These are phyloP conservation scores for Dryadomyces quercivorus DNA, from an alignment of 2,329 filamentous ascomycete species.

Conservation along the genomic window DNA sequence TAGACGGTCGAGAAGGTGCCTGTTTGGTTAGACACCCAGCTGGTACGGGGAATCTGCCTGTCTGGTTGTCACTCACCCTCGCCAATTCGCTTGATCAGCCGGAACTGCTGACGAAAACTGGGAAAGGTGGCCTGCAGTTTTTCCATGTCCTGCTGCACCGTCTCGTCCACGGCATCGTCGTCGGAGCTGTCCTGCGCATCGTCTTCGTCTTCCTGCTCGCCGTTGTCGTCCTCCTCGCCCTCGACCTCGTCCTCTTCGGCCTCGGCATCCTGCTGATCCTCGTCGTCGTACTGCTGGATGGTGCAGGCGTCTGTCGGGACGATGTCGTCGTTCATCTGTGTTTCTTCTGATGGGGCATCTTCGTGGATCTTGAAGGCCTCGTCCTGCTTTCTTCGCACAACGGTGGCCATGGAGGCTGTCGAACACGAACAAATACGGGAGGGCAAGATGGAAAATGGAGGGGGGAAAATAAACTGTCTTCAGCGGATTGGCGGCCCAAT, in stretches of 20 bases:
- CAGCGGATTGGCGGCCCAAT: not conserved
- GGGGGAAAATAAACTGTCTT: not conserved
- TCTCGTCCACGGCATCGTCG: conserved; percentile 51
- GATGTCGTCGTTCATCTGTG: conserved; percentile 34
- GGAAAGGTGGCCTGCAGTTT: conserved; percentile 72
- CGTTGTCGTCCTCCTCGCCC: conserved; percentile 19
- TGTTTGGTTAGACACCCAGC: conserved; percentile 22
- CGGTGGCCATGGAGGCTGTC: conserved; percentile 7
- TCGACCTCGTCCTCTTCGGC: conserved; percentile 30
- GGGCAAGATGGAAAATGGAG: not conserved
- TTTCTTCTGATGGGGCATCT: conserved; percentile 34
- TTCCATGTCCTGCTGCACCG: conserved; percentile 74
- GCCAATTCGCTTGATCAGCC: conserved; percentile 90
- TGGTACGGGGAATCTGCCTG: too few relatives aligned
- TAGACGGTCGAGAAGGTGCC: conserved; percentile 98
- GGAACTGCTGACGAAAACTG: conserved; percentile 72
- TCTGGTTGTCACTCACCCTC: conserved; percentile 52
- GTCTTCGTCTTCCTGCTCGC: conserved; percentile 21
- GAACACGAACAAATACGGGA: not conserved
- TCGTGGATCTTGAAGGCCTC: conserved; percentile 37
- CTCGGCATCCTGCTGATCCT: conserved; percentile 29
- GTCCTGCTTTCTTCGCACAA: conserved; percentile 17
- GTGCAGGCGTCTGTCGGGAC: conserved; percentile 1
- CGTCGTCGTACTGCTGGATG: conserved; percentile 23
- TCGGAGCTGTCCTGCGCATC: conserved; percentile 40